Conservation (phyloP, 2,329 filamentous ascomycete species). For the Orbilia blumenaviensis region DNA sequence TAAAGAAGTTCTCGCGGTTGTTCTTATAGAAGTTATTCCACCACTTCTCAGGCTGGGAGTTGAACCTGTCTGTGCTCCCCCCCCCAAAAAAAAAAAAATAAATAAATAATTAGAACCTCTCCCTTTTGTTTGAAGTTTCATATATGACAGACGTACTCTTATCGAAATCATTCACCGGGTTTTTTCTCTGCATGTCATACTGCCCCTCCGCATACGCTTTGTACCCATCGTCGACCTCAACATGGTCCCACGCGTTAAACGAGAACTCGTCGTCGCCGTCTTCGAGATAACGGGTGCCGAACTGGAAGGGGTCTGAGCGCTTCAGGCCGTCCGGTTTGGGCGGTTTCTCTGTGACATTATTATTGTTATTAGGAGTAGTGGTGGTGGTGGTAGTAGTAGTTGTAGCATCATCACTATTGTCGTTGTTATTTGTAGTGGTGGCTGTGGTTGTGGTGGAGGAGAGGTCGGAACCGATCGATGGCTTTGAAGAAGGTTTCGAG, state of each 20-base stretch:
- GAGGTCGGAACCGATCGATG: neutral
- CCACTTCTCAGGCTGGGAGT: conserved; percentile 89
- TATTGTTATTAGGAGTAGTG: too few species aligned
- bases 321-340: conserved; percentile 68
- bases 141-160: conserved; percentile 68
- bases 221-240: conserved; percentile 89
- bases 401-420: neutral
- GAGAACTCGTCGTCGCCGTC: conserved; percentile 90
- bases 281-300: conserved; percentile 76
- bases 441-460: neutral
- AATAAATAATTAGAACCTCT: too few species aligned
- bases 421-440: neutral
- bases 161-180: conserved; percentile 92
- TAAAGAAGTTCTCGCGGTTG: conserved; percentile 97
- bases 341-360: too few species aligned
- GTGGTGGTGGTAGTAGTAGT: neutral
- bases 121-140: too few species aligned
- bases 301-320: conserved; percentile 90
- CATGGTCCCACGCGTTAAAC: conserved; percentile 99
- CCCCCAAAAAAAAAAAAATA: too few species aligned
- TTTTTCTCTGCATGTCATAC: conserved; percentile 81
- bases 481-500: conserved; percentile 38
- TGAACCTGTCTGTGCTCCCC: conserved; percentile 74
- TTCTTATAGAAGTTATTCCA: conserved; percentile 99
- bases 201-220: conserved; percentile 85